Conservation (phyloP, 2,329 filamentous ascomycete species). For the Exophiala sp. region DNA sequence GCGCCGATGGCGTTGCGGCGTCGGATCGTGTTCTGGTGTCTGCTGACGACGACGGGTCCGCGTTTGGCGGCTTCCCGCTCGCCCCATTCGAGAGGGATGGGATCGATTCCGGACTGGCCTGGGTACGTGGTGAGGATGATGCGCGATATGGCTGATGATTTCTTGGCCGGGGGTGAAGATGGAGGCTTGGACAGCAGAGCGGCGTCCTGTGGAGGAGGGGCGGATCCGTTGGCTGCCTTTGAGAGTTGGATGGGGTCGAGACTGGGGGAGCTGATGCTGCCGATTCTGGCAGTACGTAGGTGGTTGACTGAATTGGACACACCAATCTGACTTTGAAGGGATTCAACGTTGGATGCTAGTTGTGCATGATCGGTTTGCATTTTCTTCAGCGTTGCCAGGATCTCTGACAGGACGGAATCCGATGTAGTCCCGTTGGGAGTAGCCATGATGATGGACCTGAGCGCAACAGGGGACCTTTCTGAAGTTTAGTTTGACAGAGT, state of each 20-base stretch:
- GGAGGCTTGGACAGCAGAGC: constrained; percentile 10
- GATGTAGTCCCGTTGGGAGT: neutral
- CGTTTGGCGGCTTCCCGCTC: constrained; percentile 68
- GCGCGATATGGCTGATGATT: constrained; percentile 46
- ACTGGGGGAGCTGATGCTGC: constrained; percentile 23
- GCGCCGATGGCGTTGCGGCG: constrained; percentile 72
- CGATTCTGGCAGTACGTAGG: constrained; percentile 12
- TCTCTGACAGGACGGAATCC: constrained; percentile 37
- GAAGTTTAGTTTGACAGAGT: too few relatives aligned
- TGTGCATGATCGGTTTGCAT: constrained; percentile 55
- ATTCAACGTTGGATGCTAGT: constrained; percentile 56
- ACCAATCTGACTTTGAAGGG: constrained; percentile 61
- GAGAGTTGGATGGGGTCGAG: constrained; percentile 24
- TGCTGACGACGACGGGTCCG: constrained; percentile 84
- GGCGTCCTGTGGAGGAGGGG: constrained; percentile 17
- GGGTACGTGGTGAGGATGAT: constrained; percentile 82
- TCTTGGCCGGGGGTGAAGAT: constrained; percentile 19
- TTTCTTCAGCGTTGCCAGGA: constrained; percentile 54
- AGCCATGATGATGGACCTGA: constrained; percentile 9
- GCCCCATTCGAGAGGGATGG: constrained; percentile 86
- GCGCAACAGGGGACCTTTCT: too few relatives aligned
- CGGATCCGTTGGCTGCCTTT: constrained; percentile 16
- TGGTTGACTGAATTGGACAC: constrained; percentile 58
- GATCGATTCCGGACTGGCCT: constrained; percentile 88
- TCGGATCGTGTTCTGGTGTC: constrained; percentile 70